Evolutionary conservation across 345 rosid species (phyloP).

Genomic region (Trapa incisa): DNA sequence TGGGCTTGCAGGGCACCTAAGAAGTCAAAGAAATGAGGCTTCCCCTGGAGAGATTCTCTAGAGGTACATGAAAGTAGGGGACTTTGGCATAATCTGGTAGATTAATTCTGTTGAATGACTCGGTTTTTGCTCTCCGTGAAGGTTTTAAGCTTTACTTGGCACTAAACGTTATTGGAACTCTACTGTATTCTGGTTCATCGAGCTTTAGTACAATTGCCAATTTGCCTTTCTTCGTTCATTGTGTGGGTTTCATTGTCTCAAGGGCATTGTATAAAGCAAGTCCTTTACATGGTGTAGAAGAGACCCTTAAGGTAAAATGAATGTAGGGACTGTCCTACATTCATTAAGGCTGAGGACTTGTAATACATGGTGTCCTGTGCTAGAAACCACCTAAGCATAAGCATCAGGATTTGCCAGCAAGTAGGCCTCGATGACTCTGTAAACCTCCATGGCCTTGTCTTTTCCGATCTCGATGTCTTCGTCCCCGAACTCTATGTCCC

Average conservation of each 20-base stretch:
- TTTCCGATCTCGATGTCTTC: slow-evolving; percentile 13
- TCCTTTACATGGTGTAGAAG: too few relatives aligned
- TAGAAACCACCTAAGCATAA: not conserved
- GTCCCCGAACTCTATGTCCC: slow-evolving; percentile 7
- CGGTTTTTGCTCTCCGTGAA: not conserved
- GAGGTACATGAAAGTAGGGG: slow-evolving; percentile 6
- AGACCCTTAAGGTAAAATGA: too few relatives aligned
- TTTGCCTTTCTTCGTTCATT: too few relatives aligned
- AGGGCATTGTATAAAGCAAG: too few relatives aligned
- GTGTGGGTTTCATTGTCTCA: too few relatives aligned
- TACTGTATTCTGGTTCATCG: too few relatives aligned
- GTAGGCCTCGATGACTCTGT: slow-evolving; percentile 8
- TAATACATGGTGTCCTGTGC: too few relatives aligned
- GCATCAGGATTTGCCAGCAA: slow-evolving; percentile 9
- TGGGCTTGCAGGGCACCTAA: slow-evolving; percentile 29
- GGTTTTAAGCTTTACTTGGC: too few relatives aligned
- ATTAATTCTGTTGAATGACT: not conserved
- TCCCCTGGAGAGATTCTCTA: not conserved
- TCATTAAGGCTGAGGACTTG: too few relatives aligned
- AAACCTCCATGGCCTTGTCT: slow-evolving; percentile 9
- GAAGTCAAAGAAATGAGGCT: slow-evolving; percentile 41
- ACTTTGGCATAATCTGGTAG: not conserved
- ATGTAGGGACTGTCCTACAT: too few relatives aligned
- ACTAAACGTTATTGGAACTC: too few relatives aligned
- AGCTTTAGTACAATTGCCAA: too few relatives aligned